Evolutionary conservation across 1,284 basidiomycete species (phyloP), one percentile per base, ranked within the genome.

Genomic region (Pisolithus thermaeus): DNA sequence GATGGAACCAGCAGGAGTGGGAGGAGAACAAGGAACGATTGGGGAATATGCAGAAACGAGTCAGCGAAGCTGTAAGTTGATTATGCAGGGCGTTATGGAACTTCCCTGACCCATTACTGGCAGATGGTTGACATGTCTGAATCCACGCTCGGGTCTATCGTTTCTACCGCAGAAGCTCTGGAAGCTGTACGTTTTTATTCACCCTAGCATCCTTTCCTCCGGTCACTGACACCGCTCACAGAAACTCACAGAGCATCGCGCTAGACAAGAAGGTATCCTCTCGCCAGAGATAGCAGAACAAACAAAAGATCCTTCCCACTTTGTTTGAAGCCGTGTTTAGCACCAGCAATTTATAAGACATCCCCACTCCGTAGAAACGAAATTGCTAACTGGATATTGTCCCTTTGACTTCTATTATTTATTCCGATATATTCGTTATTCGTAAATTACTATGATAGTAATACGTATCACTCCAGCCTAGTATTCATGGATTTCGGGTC

Each of bases 91-190:
- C 23, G n/a, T 28, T 9, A 16, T 50, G 49, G 47, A 27, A 32
- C 22, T 36, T 16, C 22, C 3, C 28, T 43, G 23, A 11, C 47
- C 44, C 22, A 51, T 20, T 45, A 47, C 40, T 38, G 50, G 14
- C 53, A 87, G 85, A 75, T 83, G 68, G 67, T 70, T 14, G 83
- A 86, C 44, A 62, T 86, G 51, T 86, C 86, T 3, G 85, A 87
- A 64, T 73, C 76, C n/a, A 83, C 85, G 0, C 74, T 87, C 18
- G 83, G 85, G 50, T 73, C 75, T 22, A 71, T 86, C 40, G 63
- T 85, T 45, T 63, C 67, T 25, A 79, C 75, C 1, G 73, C 83
- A 40, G 78, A 83, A 58, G 66, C 73, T 38, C 67, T 87, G 48
- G 85, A 84, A 70, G 68, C 69, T 18, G 84, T 87, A 56, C 54